A percentile compares a stretch with the other conserved stretches of the same genome.
phyloP scores from a whole-genome alignment of 352 stramenopile species.

The Phytopythium montanum region DNA sequence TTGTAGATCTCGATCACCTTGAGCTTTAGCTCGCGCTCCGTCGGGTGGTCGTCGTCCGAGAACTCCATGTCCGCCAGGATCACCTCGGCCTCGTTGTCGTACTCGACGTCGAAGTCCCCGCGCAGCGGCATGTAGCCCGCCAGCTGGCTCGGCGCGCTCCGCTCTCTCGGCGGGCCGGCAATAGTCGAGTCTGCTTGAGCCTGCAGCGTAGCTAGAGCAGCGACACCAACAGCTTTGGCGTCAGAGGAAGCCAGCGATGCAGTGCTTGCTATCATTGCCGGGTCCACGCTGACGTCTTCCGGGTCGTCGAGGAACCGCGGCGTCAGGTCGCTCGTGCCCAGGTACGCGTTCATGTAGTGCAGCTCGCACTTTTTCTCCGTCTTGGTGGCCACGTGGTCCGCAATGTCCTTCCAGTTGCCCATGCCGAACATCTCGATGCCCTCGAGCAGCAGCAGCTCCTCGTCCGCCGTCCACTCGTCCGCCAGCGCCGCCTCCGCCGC shows the following conservation, averaged over 20 bases:
- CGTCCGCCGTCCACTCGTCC: slow-evolving; percentile 90
- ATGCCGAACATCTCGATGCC: slow-evolving; percentile 95
- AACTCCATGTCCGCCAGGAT: slow-evolving; percentile 96
- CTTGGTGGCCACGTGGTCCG: slow-evolving; percentile 83
- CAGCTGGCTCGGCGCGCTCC: slow-evolving; percentile 27
- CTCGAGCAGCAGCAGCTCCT: slow-evolving; percentile 96
- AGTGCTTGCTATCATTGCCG: neutral
- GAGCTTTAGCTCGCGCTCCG: slow-evolving; percentile 93
- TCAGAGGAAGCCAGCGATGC: neutral
- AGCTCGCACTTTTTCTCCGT: slow-evolving; percentile 86
- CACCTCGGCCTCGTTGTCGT: slow-evolving; percentile 96
- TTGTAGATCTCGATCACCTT: slow-evolving; percentile 98
- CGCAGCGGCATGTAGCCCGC: slow-evolving; percentile 96
- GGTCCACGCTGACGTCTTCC: slow-evolving; percentile 13
- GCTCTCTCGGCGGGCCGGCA: slow-evolving; percentile 14
- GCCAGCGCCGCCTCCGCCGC: slow-evolving; percentile 6
- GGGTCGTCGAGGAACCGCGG: slow-evolving; percentile 60
- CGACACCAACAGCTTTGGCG: neutral
- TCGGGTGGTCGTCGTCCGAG: slow-evolving; percentile 87
- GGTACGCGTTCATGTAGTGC: slow-evolving; percentile 86
- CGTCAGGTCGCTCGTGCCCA: slow-evolving; percentile 54
- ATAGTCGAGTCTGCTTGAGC: neutral
- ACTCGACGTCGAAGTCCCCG: slow-evolving; percentile 97
- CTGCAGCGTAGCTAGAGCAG: neutral
- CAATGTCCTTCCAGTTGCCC: slow-evolving; percentile 96